Conservation (phyloP, 257 asterid genomes). For the Nemophila menziesii region DNA sequence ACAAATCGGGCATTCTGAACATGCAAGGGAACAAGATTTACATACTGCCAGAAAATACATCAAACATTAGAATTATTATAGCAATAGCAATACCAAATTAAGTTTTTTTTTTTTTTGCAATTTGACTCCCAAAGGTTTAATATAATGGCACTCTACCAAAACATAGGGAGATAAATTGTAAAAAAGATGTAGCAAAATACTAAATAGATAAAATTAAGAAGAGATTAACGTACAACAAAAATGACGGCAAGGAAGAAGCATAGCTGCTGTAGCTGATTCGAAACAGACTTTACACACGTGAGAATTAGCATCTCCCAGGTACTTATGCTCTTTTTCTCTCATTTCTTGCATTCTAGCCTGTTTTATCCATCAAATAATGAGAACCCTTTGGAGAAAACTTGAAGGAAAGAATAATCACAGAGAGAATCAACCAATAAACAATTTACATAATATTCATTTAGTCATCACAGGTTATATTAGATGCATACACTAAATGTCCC, state of each 20-base stretch:
- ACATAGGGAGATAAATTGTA: too few relatives aligned
- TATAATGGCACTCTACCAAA: too few relatives aligned
- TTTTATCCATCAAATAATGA: not conserved
- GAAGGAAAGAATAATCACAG: not conserved
- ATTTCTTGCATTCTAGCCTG: slow-evolving; percentile 97
- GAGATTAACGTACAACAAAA: slow-evolving; percentile 64
- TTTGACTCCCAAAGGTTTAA: too few relatives aligned
- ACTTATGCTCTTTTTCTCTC: slow-evolving; percentile 71
- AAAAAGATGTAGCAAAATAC: not conserved
- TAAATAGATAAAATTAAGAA: not conserved
- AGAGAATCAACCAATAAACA: not conserved
- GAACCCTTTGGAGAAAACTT: not conserved
- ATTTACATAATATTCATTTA: too few relatives aligned
- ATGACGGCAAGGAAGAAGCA: slow-evolving; percentile 99
- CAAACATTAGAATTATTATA: slow-evolving; percentile 11
- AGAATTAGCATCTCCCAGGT: slow-evolving; percentile 59
- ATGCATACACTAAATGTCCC: too few relatives aligned
- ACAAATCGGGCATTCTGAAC: slow-evolving; percentile 84
- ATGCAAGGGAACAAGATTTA: slow-evolving; percentile 82
- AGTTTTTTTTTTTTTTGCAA: too few relatives aligned
- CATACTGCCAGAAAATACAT: slow-evolving; percentile 53
- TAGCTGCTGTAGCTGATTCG: slow-evolving; percentile 77
- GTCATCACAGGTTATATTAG: not conserved
- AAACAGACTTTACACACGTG: slow-evolving; percentile 91
- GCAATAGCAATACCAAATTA: too few relatives aligned